Base-by-base conservation (phyloP, 371 early-diverging fungal species). In the Mucor racemosus region DNA sequence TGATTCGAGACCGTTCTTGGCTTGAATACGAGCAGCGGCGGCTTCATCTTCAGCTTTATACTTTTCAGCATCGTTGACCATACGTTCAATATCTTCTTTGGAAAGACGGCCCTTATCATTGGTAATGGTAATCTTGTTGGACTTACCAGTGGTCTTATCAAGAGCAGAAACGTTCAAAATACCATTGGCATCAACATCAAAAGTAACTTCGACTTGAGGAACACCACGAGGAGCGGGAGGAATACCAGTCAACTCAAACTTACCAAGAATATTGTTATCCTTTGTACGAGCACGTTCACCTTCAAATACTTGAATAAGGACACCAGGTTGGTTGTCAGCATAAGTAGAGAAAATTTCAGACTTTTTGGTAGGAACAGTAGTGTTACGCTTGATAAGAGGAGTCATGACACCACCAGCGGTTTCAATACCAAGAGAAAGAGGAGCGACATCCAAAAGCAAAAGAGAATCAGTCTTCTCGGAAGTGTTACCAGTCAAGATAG, bases 161-260 rank as follows among this genome's bases (percentile, higher is more conserved):
- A 88, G 85, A 73, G 97, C 97, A 68, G 92, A 86, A 65, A 98
- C 96, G 77, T 92, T 95, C 65, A 94, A 84, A 75, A 95, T 94
- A 84, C 95, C 95, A 82, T 98, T 93, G 68, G 94, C 93, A 80
- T 97, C 95, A 48, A 95, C 82, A 76, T 95, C 95, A 80, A 97
- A 96, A 60, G 94, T 90, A 64, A 94, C 94, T 76, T 93, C 94
- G 62, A 97, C 90, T 78, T 92, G 92, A 66, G 97, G 95, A 56
- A 86, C 88, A 64, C 95, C 95, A 74, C 92, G 92, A 60, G 95
- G 94, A 69, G 92, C 91, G 65, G 95, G 94, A 53, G 92, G 90
- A 69, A 94, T 90, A 60, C 93, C 93, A 68, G 87, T 84, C 54
- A 97, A 83, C 64, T 90, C 92, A 79, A 97, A 96, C 71, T 91